Evolutionary conservation across 2,329 filamentous ascomycete genomes (phyloP), one percentile per base, ranked within the genome.

Genomic region (Ophiostoma triangulosporum): DNA sequence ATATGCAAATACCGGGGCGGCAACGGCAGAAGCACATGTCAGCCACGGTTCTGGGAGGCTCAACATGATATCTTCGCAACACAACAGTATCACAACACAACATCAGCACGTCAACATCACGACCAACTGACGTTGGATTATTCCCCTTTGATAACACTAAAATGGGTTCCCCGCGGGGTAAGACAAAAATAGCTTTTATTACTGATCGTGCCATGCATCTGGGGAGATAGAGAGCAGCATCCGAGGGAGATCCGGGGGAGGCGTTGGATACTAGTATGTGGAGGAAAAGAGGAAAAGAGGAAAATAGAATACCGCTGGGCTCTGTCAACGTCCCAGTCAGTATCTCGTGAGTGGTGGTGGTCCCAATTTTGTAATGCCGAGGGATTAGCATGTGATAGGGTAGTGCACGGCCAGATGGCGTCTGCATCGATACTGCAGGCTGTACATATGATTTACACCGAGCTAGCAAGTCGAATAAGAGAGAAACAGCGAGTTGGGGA

Each of bases 1-100:
- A 46, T 46, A 46, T 46, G 43, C 26, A 26, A 46, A 46, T 46
- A 46, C 43, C 26, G 43, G 40, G n/a, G n/a, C 26, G 43, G 43
- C 43, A 46, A 31, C 31, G 45, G 45, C 45, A 48, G 45, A 48
- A 48, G 46, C 46, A 48, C 46, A 48, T 48, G 46, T 15, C 46
- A 48, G 20, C 17, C 8, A 20, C 15, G 6, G 11, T 4, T 15
- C 26, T 8, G 24, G 24, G 12, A 46, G 43, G 43, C 24, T 5
- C 43, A 17, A 43, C 20, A 24, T 20, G 15, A 5, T 20, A 43
- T 43, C 20, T 17, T 3, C 38, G 24, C 17, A n/a, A 17, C 35
- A 38, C n/a, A 20, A 22, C 35, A 38, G 2, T 11, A 43, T 20
- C 9, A 15, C 38, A 26, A 22, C 38, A 24, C 35, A n/a, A 14